Conservation (phyloP, 2,329 filamentous ascomycete species). For the Phialemoniopsis sp. region DNA sequence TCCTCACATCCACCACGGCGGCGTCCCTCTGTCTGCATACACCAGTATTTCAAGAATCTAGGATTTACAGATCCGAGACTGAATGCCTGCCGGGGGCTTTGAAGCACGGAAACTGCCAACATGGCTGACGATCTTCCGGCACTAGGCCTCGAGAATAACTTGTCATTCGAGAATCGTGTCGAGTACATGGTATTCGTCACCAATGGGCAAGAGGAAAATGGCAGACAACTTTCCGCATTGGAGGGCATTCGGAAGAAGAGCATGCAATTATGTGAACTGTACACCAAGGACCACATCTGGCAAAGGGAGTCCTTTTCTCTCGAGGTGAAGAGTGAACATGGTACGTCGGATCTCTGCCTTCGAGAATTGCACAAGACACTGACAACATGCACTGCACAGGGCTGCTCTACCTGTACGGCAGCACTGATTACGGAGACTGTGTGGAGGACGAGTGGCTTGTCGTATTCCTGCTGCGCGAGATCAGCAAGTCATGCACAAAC, state of each 20-base stretch:
- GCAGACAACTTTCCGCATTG: conserved; percentile 60
- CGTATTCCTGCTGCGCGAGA: conserved; percentile 79
- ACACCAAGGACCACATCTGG: conserved; percentile 91
- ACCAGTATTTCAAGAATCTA: too few relatives aligned
- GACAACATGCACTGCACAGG: conserved; percentile 23
- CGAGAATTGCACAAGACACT: neutral
- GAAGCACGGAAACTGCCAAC: too few relatives aligned
- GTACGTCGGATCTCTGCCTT: conserved; percentile 30
- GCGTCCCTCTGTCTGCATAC: too few relatives aligned
- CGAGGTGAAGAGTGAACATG: conserved; percentile 54
- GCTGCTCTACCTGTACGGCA: conserved; percentile 64
- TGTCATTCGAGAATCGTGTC: conserved; percentile 75
- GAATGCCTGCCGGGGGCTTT: too few relatives aligned
- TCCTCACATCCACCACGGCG: too few relatives aligned
- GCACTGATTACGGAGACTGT: conserved; percentile 86
- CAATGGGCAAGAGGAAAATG: conserved; percentile 48
- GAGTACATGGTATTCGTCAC: conserved; percentile 79
- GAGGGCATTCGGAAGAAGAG: conserved; percentile 69
- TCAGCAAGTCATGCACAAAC: conserved; percentile 67
- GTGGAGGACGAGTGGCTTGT: conserved; percentile 98
- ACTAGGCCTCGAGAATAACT: conserved; percentile 16
- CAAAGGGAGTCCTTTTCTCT: conserved; percentile 81
- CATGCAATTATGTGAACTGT: conserved; percentile 52
- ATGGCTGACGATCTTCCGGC: conserved; percentile 43
- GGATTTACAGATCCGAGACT: too few relatives aligned